Percentiles rank a stretch among this genome's conserved stretches.
Conservation (phyloP, 805 yeast genomes). For the Naumovozyma castellii region DNA sequence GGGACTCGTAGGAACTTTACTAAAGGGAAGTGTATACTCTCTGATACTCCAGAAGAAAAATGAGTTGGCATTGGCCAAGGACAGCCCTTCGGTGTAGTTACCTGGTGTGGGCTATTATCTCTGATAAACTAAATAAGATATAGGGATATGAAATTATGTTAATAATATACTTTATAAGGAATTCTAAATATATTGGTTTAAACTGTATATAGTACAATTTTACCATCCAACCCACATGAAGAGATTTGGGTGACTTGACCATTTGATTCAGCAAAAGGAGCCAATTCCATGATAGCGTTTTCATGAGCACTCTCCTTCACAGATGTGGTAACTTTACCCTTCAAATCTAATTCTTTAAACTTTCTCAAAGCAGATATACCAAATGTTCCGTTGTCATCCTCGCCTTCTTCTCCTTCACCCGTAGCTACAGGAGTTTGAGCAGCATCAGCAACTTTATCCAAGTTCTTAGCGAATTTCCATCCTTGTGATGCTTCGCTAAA, state of each 20-base stretch:
- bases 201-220: conserved; percentile 66
- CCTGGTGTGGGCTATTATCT: no score
- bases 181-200: conserved; percentile 15
- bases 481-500: conserved; percentile 68
- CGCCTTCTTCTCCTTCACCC: conserved; percentile 41
- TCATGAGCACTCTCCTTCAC: conserved; percentile 70
- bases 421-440: conserved; percentile 3
- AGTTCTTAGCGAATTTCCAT: conserved; percentile 44
- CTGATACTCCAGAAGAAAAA: conserved; percentile 44
- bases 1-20: conserved; percentile 53
- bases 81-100: no score
- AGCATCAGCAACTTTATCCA: conserved; percentile 38
- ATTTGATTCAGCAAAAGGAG: conserved; percentile 38
- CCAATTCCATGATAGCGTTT: conserved; percentile 70
- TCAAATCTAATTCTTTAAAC: conserved; percentile 92
- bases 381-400: conserved; percentile 38
- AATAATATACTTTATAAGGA: neutral
- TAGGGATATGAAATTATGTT: no score
- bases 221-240: conserved; percentile 85
- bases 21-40: conserved; percentile 64
- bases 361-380: conserved; percentile 79
- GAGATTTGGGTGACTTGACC: conserved; percentile 53
- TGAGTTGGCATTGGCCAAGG: conserved; percentile 4
- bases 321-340: conserved; percentile 59
- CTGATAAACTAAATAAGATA: no score